These are phyloP conservation scores for Talaromyces nanjingensis DNA, from an alignment of 495 filamentous ascomycete species.

Conservation along the genomic window DNA sequence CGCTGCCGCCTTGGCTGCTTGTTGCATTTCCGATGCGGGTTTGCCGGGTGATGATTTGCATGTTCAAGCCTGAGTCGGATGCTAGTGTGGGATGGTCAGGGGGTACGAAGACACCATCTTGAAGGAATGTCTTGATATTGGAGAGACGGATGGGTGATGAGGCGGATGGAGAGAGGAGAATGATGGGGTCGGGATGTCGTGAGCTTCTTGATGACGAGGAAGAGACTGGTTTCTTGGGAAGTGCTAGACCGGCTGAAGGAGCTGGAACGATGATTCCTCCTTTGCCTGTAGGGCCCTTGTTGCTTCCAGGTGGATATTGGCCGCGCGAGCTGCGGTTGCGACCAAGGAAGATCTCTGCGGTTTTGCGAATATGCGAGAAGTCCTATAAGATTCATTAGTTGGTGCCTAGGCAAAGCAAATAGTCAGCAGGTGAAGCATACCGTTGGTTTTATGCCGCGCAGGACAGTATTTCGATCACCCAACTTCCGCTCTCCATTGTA, in stretches of 20 bases:
- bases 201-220: conserved; percentile 34
- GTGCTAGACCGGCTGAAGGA: conserved; percentile 36
- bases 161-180: conserved; percentile 95
- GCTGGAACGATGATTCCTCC: conserved; percentile 27
- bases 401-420: neutral
- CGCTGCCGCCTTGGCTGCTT: conserved; percentile 19
- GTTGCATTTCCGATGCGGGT: conserved; percentile 58
- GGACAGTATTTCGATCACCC: conserved; percentile 83
- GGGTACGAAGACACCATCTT: conserved; percentile 73
- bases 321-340: conserved; percentile 44
- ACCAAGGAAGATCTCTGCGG: conserved; percentile 69
- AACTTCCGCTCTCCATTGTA: conserved; percentile 86
- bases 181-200: conserved; percentile 83
- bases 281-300: conserved; percentile 31
- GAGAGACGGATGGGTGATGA: conserved; percentile 95
- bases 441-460: conserved; percentile 84
- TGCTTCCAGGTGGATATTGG: conserved; percentile 37
- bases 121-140: conserved; percentile 94
- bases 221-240: conserved; percentile 14
- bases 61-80: conserved; percentile 55
- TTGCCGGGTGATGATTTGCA: conserved; percentile 75
- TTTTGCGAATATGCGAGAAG: conserved; percentile 89
- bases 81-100: conserved; percentile 57
- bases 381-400: conserved; percentile 50
- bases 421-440: conserved; percentile 42